A percentile compares a stretch with the other conserved stretches of the same genome.
These are phyloP conservation scores for Sclerotinia sclerotiorum DNA, from an alignment of 2,329 filamentous ascomycete species.

Conservation along the genomic window DNA sequence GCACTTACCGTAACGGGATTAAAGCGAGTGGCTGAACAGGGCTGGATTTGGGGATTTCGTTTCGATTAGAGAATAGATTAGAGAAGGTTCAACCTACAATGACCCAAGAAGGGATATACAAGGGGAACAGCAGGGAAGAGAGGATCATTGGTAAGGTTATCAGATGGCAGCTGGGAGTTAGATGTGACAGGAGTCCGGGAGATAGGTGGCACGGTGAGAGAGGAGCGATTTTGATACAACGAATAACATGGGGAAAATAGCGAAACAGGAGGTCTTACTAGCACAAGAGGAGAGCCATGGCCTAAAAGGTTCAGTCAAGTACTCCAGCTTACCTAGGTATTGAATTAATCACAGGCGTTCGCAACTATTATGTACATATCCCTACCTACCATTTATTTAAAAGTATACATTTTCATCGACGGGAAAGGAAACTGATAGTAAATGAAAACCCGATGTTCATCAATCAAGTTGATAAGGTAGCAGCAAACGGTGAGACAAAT, in stretches of 20 bases:
- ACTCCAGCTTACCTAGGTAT: background rate
- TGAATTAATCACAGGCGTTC: background rate
- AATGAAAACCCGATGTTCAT: background rate
- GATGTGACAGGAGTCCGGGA: conserved; percentile 25
- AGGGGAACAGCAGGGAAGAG: too few relatives aligned
- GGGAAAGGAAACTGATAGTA: background rate
- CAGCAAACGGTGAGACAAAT: background rate
- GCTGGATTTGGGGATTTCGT: conserved; percentile 6
- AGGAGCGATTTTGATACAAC: background rate
- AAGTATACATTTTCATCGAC: too few relatives aligned
- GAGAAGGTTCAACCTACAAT: background rate
- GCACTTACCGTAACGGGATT: conserved; percentile 24
- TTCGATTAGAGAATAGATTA: conserved; percentile 2
- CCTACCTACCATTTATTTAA: background rate
- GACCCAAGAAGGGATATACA: background rate
- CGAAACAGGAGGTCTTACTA: background rate
- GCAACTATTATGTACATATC: background rate
- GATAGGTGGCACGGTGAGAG: background rate
- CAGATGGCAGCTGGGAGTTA: background rate
- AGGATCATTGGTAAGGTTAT: background rate
- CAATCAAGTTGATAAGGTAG: background rate
- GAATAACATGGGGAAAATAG: background rate
- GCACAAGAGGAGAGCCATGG: background rate
- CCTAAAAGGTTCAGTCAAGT: background rate
- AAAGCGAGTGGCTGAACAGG: conserved; percentile 16